Percentiles rank a stretch among this genome's conserved stretches.
phyloP scores from a whole-genome alignment of 345 rosid species.

The Excoecaria cochinchinensis region DNA sequence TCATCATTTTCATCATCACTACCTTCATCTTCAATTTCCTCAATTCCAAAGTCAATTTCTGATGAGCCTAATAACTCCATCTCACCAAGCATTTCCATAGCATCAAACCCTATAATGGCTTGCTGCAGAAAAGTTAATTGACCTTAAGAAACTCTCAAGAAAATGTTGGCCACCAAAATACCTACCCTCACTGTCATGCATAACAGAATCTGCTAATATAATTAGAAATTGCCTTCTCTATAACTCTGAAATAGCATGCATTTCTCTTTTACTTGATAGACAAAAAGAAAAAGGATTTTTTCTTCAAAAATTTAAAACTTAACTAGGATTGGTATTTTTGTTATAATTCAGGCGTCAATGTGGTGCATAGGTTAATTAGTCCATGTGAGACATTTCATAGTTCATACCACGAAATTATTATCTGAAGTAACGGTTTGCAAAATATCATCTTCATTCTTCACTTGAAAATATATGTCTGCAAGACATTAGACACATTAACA shows the following conservation, averaged over 20 bases:
- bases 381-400: conserved; percentile 7
- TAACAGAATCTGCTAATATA: neutral
- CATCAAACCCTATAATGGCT: conserved; percentile 83
- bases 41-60: conserved; percentile 67
- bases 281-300: neutral
- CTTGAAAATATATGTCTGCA: conserved; percentile 85
- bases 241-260: neutral
- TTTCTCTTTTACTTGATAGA: neutral
- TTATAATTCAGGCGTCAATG: neutral
- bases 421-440: conserved; percentile 65
- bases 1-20: conserved; percentile 54
- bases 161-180: conserved; percentile 1
- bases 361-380: neutral
- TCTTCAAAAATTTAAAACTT: neutral
- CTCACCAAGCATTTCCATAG: conserved; percentile 69
- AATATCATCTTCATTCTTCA: conserved; percentile 78
- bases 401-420: conserved; percentile 70
- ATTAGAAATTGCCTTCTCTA: neutral
- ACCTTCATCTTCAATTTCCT: conserved; percentile 63
- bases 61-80: conserved; percentile 65
- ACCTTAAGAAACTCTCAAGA: conserved; percentile 6
- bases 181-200: neutral
- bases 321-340: neutral
- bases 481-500: conserved; percentile 18
- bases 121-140: conserved; percentile 53